phyloP scores from a whole-genome alignment of 371 early-diverging fungal genomes.

The Saksenaea oblongispora region DNA sequence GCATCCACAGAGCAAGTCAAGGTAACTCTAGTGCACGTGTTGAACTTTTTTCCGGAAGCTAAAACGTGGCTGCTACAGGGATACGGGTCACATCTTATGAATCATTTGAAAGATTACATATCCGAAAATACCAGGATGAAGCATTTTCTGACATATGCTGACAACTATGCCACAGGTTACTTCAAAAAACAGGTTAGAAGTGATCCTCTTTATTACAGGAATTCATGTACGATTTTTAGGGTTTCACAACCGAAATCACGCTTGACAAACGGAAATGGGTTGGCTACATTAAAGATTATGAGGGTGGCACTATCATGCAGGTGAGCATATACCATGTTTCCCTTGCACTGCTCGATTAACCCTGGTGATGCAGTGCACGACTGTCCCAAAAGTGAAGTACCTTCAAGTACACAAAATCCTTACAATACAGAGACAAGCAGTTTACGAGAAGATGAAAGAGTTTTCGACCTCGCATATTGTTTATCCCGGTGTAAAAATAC shows the following conservation, averaged over 20 bases:
- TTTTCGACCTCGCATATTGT: slow-evolving; percentile 74
- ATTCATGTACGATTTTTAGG: slow-evolving; percentile 50
- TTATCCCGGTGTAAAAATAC: slow-evolving; percentile 80
- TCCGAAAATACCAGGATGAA: slow-evolving; percentile 64
- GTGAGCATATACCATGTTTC: slow-evolving; percentile 31
- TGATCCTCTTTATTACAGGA: neutral
- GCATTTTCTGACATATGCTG: slow-evolving; percentile 99
- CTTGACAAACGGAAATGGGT: slow-evolving; percentile 94
- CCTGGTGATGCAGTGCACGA: slow-evolving; percentile 45
- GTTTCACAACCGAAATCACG: slow-evolving; percentile 96
- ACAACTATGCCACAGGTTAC: slow-evolving; percentile 99
- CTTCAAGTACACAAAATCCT: slow-evolving; percentile 60
- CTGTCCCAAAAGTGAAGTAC: slow-evolving; percentile 63
- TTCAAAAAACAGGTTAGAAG: slow-evolving; percentile 95
- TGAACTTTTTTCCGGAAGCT: neutral
- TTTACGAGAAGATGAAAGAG: slow-evolving; percentile 80
- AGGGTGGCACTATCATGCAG: slow-evolving; percentile 99
- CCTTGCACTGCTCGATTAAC: neutral
- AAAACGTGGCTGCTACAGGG: slow-evolving; percentile 59
- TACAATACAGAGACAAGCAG: slow-evolving; percentile 71
- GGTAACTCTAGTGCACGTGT: slow-evolving; percentile 45
- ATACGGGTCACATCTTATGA: slow-evolving; percentile 94
- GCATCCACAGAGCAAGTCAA: slow-evolving; percentile 95
- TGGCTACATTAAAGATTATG: slow-evolving; percentile 99
- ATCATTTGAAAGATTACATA: slow-evolving; percentile 91